These are phyloP conservation scores for Hymenoscyphus scutula DNA, from an alignment of 2,329 filamentous ascomycete species.

Conservation along the genomic window DNA sequence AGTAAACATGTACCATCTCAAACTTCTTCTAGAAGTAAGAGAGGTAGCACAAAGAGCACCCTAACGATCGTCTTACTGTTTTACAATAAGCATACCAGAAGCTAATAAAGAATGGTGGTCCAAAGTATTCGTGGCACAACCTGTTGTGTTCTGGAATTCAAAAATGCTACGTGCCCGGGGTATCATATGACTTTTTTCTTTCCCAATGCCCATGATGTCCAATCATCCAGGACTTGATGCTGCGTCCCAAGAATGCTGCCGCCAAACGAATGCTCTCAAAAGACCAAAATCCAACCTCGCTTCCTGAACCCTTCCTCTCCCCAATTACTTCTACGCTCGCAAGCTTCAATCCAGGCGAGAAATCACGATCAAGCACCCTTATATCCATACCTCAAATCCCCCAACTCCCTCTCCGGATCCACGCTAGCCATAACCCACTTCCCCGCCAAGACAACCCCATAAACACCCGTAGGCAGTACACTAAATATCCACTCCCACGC, in stretches of 20 bases:
- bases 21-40: too few relatives aligned
- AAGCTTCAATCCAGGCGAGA: too few relatives aligned
- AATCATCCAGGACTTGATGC: neutral
- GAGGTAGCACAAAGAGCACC: too few relatives aligned
- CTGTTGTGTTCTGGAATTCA: neutral
- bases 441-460: conserved; percentile 57
- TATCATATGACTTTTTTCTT: neutral
- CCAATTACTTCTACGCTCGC: too few relatives aligned
- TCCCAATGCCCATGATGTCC: neutral
- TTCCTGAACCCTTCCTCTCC: neutral
- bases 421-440: conserved; percentile 67
- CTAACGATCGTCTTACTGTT: too few relatives aligned
- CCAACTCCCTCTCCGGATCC: conserved; percentile 62
- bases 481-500: conserved; percentile 43
- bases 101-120: too few relatives aligned
- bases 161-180: neutral
- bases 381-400: conserved; percentile 60
- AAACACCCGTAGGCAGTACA: conserved; percentile 56
- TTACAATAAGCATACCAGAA: too few relatives aligned
- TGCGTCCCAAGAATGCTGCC: neutral
- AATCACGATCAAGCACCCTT: conserved; percentile 56
- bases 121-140: neutral
- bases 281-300: neutral
- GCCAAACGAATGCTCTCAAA: neutral
- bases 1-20: too few relatives aligned